Evolutionary conservation across 2,329 filamentous ascomycete species (phyloP), one percentile per base, ranked within the genome.

Genomic region (Emmonsiellopsis sp.): DNA sequence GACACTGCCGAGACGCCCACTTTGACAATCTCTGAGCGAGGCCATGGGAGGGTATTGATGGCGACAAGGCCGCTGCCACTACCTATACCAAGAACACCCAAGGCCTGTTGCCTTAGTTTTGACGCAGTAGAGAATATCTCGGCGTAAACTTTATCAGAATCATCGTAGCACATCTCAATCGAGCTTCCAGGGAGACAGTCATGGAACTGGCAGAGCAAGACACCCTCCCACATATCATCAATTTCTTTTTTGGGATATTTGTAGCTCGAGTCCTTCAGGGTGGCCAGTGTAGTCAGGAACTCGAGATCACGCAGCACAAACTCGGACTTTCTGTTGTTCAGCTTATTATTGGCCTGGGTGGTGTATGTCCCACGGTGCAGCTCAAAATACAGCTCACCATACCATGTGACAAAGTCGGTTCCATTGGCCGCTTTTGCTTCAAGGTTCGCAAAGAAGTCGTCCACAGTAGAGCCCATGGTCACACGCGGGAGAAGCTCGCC

Each of bases 91-190:
- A 96, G 77, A 6, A 81, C 78, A 13, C 78, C 69, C 55, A 87
- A 78, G 5, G 91, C 80, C 14, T 88, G 83, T 44, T 85, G 77
- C 42, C 93, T 76, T 3, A 94, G 73, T 58, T 80, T 82, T 58
- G 87, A 74, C 5, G 88, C 92, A 1, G 82, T 89, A 59, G 84
- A 75, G 65, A 95, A 95, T 2, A 95, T 82, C 60, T 88, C 77
- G 2, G 81, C 86, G 65, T 98, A 98, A 6, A 95, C 78, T 78
- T 90, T 81, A 65, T 95, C 87, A 2, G 91, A 95, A 66, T 98
- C 93, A 67, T 95, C 88, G 63, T 97, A 97, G 69, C 90, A 95
- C 90, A 97, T 96, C 69, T 94, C 91, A 62, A 98, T 97, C 36
- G 84, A 88, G 66, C 89, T 96, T 53, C 93, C 93, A 0, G 93